Evolutionary conservation across 1,284 basidiomycete genomes (phyloP), one percentile per base, ranked within the genome.

Genomic region (Fistulinella cinereoalba): DNA sequence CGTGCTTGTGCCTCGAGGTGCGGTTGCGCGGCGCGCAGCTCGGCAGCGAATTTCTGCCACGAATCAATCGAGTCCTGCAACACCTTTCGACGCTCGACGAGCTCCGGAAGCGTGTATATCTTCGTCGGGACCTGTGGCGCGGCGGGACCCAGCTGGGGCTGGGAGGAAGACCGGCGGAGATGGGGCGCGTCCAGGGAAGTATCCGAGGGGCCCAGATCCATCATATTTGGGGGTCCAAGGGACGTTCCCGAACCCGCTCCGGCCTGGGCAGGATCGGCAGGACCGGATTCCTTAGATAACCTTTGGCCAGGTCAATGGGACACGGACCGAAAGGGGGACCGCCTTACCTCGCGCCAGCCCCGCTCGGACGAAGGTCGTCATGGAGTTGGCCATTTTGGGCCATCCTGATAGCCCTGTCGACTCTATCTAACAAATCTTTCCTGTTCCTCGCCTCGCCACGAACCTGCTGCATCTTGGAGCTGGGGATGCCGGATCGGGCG

Each of bases 401-500:
- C 63, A 61, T 64, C 47, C 43, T 54, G 47, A 63, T 66, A 40
- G 58, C 61, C 44, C 32, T 65, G 34, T 63, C 62, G 15, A 65
- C 51, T 42, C 50, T 62, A 46, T 65, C 56, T 41, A 66, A 46
- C 39, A 65, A 46, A 51, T 67, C 61, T 27, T 65, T 63, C 39
- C 64, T 65, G 49, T 45, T 60, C 54, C 57, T 63, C 36, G 64
- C 61, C 55, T 64, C 63, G 9, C 49, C 52, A 22, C 61, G 62
- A 19, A 67, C 62, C 42, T 65, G 56, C 33, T 65, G 63, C 32
- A 65, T 64, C 37, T 56, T 65, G 45, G 63, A 60, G 47, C 41
- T 64, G 4, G 64, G 56, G 25, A 63, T 64, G 28, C 62, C 61
- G 15, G 64, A 67, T 65, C 64, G 51, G 44, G 64, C 61, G 36